Evolutionary conservation across 2,329 filamentous ascomycete species (phyloP).

Genomic region (Aspergillus alliaceus): DNA sequence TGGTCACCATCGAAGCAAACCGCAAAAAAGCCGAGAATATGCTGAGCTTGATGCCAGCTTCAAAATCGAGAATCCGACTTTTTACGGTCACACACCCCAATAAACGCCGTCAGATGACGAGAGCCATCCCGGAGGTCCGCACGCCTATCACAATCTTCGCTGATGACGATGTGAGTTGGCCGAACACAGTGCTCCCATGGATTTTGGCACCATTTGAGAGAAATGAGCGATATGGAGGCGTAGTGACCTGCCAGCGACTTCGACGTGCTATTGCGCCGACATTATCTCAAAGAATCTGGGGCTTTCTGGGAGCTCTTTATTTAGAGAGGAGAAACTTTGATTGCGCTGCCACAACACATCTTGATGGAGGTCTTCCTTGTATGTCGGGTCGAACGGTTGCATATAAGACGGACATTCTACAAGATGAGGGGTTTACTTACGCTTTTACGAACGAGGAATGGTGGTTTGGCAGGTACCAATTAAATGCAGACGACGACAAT

Average conservation of each 20-base stretch:
- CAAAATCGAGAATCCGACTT: slow-evolving; percentile 68
- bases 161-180: slow-evolving; percentile 95
- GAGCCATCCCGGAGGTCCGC: slow-evolving; percentile 79
- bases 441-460: slow-evolving; percentile 91
- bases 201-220: slow-evolving; percentile 91
- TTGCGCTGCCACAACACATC: slow-evolving; percentile 90
- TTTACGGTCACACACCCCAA: slow-evolving; percentile 82
- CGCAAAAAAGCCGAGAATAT: slow-evolving; percentile 67
- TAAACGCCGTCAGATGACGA: slow-evolving; percentile 90
- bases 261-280: slow-evolving; percentile 65
- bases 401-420: slow-evolving; percentile 84
- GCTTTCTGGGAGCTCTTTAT: slow-evolving; percentile 88
- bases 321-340: slow-evolving; percentile 95
- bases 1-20: slow-evolving; percentile 85
- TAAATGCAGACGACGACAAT: slow-evolving; percentile 97
- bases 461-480: slow-evolving; percentile 73
- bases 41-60: slow-evolving; percentile 53
- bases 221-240: slow-evolving; percentile 72
- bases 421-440: slow-evolving; percentile 80
- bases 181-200: slow-evolving; percentile 81
- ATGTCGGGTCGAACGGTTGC: slow-evolving; percentile 93
- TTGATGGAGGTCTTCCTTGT: slow-evolving; percentile 94
- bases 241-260: slow-evolving; percentile 87
- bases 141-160: slow-evolving; percentile 89
- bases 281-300: slow-evolving; percentile 68